Percentiles rank a stretch among this genome's conserved stretches.
Evolutionary conservation across 192 early-diverging fungal species (phyloP).

Genomic region (Gamsiella multidivaricata): DNA sequence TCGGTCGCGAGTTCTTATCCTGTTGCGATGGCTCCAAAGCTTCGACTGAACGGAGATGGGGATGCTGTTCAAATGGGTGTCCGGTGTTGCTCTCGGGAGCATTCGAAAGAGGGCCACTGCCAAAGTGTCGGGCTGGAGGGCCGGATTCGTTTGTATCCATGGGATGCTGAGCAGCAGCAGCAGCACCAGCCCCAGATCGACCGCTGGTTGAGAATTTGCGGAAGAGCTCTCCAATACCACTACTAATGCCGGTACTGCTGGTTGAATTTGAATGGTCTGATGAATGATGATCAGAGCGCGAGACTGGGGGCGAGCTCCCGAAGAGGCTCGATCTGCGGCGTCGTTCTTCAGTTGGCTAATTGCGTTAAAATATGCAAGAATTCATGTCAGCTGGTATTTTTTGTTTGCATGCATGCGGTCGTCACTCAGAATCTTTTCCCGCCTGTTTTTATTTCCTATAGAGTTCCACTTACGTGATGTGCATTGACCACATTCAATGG

Average conservation of each 20-base stretch:
- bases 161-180: background rate
- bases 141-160: constrained; percentile 25
- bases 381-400: no score
- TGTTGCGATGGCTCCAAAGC: constrained; percentile 1
- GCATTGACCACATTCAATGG: constrained; percentile 28
- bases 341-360: no score
- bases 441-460: no score
- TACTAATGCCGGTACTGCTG: background rate
- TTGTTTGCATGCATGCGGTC: no score
- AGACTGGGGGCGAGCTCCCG: no score
- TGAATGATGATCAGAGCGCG: no score
- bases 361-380: no score
- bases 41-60: constrained; percentile 6
- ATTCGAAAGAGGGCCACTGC: background rate
- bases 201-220: constrained; percentile 29
- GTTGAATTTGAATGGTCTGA: background rate
- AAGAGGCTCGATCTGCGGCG: background rate
- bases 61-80: background rate
- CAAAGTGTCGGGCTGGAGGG: no score
- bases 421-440: no score
- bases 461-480: no score
- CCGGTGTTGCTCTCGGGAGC: background rate
- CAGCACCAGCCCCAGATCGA: background rate
- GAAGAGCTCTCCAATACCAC: constrained; percentile 35
- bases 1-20: constrained; percentile 18